Evolutionary conservation across 164 flowering plant species (phyloP).

Genomic region (Protea cynaroides): DNA sequence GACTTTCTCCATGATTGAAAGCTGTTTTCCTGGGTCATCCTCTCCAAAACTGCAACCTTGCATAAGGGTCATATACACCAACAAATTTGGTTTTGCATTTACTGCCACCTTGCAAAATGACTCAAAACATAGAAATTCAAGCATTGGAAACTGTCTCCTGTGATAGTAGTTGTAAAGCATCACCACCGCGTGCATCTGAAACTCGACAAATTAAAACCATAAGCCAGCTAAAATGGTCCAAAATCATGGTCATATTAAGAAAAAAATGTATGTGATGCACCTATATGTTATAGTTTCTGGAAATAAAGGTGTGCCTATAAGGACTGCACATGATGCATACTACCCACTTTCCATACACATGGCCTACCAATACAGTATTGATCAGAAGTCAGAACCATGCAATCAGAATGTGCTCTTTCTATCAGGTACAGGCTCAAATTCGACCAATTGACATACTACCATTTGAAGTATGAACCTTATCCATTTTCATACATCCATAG

Average conservation of each 20-base stretch:
- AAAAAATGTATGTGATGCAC: too few species aligned
- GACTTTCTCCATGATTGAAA: slow-evolving; percentile 56
- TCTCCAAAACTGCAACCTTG: slow-evolving; percentile 17
- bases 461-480: too few species aligned
- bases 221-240: neutral
- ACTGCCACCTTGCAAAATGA: slow-evolving; percentile 67
- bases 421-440: too few species aligned
- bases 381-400: too few species aligned
- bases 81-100: slow-evolving; percentile 41
- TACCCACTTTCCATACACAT: too few species aligned
- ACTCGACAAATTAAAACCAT: slow-evolving; percentile 2
- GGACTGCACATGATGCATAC: too few species aligned
- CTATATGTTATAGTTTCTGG: too few species aligned
- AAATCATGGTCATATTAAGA: neutral
- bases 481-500: too few species aligned
- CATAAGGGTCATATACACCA: slow-evolving; percentile 44
- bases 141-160: slow-evolving; percentile 50
- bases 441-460: too few species aligned
- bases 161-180: slow-evolving; percentile 89
- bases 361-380: too few species aligned
- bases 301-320: too few species aligned
- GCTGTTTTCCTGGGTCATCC: slow-evolving; percentile 29
- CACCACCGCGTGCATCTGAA: slow-evolving; percentile 83
- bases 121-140: slow-evolving; percentile 46
- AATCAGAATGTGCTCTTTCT: too few species aligned